Base-by-base conservation (phyloP, 768 basidiomycete genomes). In the Rhizopogon sp. region DNA sequence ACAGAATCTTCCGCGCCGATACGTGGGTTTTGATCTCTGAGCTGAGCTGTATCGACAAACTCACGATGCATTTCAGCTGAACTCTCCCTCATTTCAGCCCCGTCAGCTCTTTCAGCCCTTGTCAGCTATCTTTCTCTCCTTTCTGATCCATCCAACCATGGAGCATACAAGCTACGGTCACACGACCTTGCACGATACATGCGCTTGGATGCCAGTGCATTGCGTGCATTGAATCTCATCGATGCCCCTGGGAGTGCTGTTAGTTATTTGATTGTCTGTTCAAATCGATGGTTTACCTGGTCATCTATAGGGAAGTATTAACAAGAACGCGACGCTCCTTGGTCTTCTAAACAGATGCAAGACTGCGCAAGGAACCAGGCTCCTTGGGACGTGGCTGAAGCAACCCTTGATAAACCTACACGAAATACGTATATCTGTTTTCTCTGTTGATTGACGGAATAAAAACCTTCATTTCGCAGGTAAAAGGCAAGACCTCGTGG, bases 151-250 rank as follows among this genome's bases (percentile, higher is more conserved):
- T 77, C 84, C 3, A 93, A 95, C 62, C 84, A 88, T 58, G 88
- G 85, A 20, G 81, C 85, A 54, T 98, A 86, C 74, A 83, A 79
- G 13, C 78, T 99, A 11, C 80, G 80, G 39, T 90, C 88, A 0
- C 95, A 99, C 65, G 94, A 98, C 66, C 76, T 99, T 0, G 83
- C 89, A 2, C 94, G 91, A 65, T 98, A 88, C 70, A 97, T 99
- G 94, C 87, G 87, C 55, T 80, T 98, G 8, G 97, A 99, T 66
- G 93, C 97, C 1, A 96, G 93, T 58, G 96, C 97, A 0, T 74
- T 98, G 16, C 81, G 88, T 50, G 97, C 97, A 1, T 73, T 99
- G 25, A 92, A 93, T 63, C 73, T 98, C 14, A 82, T 89, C 28
- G 92, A 94, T 53, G 76, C 80, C 25, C 81, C 84, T 2, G 82